phyloP scores from a whole-genome alignment of 306 rosid species.

The Styphnolobium japonicum region DNA sequence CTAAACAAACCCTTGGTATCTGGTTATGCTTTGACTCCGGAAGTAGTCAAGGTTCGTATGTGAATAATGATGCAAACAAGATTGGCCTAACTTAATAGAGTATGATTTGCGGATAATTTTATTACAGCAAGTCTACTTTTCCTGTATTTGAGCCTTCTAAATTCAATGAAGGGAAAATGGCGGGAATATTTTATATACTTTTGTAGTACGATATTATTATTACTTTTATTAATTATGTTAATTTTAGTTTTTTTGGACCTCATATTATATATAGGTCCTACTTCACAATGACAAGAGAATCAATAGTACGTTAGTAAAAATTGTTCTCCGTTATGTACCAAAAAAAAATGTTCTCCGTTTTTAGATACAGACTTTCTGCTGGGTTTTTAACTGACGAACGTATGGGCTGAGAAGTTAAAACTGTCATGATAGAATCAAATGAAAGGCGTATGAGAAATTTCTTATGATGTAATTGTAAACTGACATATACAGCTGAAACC shows the following conservation, averaged over 20 bases:
- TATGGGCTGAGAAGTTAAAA: neutral
- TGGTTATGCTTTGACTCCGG: neutral
- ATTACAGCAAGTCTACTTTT: neutral
- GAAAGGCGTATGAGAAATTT: neutral
- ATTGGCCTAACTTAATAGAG: no score
- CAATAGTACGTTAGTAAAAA: neutral
- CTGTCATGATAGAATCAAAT: neutral
- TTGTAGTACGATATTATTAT: no score
- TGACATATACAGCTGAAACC: no score
- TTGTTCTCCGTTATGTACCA: no score
- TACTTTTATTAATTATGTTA: no score
- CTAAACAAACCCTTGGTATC: neutral
- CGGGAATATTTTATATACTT: no score
- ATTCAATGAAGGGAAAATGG: no score
- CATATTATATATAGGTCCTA: neutral
- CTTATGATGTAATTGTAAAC: no score
- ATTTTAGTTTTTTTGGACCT: neutral
- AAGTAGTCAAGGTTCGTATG: neutral
- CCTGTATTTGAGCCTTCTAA: neutral
- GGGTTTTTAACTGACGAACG: no score
- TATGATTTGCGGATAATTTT: neutral
- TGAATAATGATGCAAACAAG: neutral
- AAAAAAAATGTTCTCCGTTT: no score
- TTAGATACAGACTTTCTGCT: no score
- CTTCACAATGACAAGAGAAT: neutral